Base-by-base conservation (phyloP, 139 green algal genomes). In the Microglena sp. region DNA sequence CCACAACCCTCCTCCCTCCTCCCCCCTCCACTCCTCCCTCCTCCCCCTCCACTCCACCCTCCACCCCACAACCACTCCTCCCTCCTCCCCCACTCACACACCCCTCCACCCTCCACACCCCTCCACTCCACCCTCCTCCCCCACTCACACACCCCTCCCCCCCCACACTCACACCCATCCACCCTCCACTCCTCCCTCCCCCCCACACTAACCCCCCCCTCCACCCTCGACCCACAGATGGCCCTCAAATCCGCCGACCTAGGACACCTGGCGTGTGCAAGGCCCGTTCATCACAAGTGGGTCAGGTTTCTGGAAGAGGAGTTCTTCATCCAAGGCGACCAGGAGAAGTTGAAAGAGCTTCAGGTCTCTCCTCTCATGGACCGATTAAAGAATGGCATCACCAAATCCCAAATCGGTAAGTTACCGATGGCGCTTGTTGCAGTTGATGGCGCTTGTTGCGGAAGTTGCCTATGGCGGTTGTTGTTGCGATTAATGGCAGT, bases 261-360 rank as follows among this genome's bases (percentile, higher is more conserved):
- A 60, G 69, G 75, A 1, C 78, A 85, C 61, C 55, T 81, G n/a
- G 61, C 74, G 2, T 67, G 64, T 4, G 61, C 73, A 2, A 61
- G 70, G 2, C 30, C 61, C 3, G 76, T 87, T 63, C 83, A 89
- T 68, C 68, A 74, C 46, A 70, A 75, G 44, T 89, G 83, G 83
- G 83, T 85, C 26, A 29, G 67, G 1, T 65, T 68, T 34, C n/a
- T 69, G 55, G 73, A 84, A 53, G 79, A 86, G 68, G 82, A 89
- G 68, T 78, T 84, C 58, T 86, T 89, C 73, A 60, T 60, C 32
- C 77, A 87, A 66, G 81, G 81, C 30, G 81, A 87, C 68, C 46
- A 62, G 3, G 81, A 87, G 72, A 73, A 74, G 56, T 30, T 59
- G 1, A 74, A 71, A 29, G 62, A 32, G 22, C 66, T 84, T 22